Evolutionary conservation across 2,329 filamentous ascomycete species (phyloP).

Genomic region (Leptoxyphium fumago): DNA sequence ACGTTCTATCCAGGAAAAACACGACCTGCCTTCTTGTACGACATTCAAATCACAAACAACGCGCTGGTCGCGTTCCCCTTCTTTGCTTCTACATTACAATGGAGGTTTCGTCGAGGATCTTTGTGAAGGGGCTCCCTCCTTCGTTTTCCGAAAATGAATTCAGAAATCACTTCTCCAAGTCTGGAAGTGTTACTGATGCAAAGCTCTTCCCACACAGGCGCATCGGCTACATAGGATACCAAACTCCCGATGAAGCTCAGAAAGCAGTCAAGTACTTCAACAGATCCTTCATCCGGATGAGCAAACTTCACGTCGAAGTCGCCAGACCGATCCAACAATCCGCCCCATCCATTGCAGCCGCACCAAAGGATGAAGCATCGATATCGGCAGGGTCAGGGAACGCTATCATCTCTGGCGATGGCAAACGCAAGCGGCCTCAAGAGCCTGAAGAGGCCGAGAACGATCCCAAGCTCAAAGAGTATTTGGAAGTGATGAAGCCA

Average conservation of each 20-base stretch:
- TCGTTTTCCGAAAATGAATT: conserved; percentile 74
- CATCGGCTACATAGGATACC: conserved; percentile 94
- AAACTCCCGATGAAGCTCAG: conserved; percentile 61
- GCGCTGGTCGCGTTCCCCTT: conserved; percentile 1
- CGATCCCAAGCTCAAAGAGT: conserved; percentile 76
- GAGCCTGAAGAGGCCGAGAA: conserved; percentile 29
- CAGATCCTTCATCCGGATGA: conserved; percentile 89
- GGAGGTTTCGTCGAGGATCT: conserved; percentile 60
- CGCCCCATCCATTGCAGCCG: neutral
- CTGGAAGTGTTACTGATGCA: conserved; percentile 71
- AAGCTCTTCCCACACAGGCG: conserved; percentile 80
- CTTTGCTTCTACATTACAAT: conserved; percentile 1
- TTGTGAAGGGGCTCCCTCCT: conserved; percentile 62
- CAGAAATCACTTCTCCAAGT: conserved; percentile 66
- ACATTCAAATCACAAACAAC: conserved; percentile 1
- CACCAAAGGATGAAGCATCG: neutral
- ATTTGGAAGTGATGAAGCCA: conserved; percentile 64
- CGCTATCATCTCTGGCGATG: conserved; percentile 26
- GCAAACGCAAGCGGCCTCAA: conserved; percentile 19
- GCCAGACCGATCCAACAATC: conserved; percentile 55
- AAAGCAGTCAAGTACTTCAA: conserved; percentile 91
- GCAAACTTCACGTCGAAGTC: conserved; percentile 77
- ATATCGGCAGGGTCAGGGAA: neutral
- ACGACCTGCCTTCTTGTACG: neutral
- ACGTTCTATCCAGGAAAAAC: neutral